Base-by-base conservation (phyloP, 495 filamentous ascomycete species). In the Annulohypoxylon maeteangense region DNA sequence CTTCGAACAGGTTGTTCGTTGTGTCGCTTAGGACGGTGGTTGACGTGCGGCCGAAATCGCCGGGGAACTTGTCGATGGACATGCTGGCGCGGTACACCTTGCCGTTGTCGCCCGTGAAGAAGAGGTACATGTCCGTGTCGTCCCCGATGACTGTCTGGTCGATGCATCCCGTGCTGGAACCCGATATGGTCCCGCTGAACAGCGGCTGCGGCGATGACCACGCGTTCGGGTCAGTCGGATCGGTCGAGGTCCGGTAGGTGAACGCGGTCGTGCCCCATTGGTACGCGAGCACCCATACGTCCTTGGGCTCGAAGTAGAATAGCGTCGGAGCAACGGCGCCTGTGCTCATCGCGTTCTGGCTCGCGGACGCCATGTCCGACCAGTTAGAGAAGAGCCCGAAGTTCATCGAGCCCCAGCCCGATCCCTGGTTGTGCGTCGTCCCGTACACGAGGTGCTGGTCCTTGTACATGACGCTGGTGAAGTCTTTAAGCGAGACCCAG, bases 51-150 rank as follows among this genome's bases (percentile, higher is more conserved):
- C 88, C 88, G 74, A 91, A 90, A 70, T 71, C 81, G 56, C 82
- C 83, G 0, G 88, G 89, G 81, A 91, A 91, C 40, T 85, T 81
- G 25, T 65, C 78, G 61, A 90, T 83, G 18, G 88, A 80, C 86
- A 88, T 90, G 58, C 80, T 83, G 22, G 87, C 65, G 4, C 87
- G 83, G 79, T 90, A 91, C 74, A 91, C 87, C 54, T 84, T 85
- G 76, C 88, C 89, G 65, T 91, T 87, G 70, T 91, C 89, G 4
- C 87, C 89, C 0, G 85, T 81, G 56, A 90, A 91, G 83, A 90
- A 91, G 0, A 90, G 82, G 67, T 89, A 89, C 84, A 89, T 89
- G 70, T 83, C 81, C 2, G 71, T 77, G 57, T 69, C 74, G 78
- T 90, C 89, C 59, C 83, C 86, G 67, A 90, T 89, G 62, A 90